These are phyloP conservation scores for Penicillium sp. DNA, from an alignment of 2,329 filamentous ascomycete species.

Conservation along the genomic window DNA sequence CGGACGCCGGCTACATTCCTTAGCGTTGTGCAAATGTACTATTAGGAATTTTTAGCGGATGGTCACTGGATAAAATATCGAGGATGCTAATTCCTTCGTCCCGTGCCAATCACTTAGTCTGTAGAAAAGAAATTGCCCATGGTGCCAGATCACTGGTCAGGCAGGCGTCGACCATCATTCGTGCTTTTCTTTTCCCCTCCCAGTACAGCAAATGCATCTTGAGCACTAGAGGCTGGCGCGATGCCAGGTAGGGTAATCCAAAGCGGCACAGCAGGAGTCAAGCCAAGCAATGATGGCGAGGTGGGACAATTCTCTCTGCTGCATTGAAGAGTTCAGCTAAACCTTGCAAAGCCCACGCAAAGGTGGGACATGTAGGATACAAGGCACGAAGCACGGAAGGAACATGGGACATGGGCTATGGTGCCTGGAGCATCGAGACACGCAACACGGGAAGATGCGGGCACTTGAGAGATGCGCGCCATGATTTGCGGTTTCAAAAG, in stretches of 20 bases:
- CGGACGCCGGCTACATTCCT: conserved; percentile 4
- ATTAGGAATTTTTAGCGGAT: neutral
- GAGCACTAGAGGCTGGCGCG: neutral
- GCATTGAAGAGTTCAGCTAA: neutral
- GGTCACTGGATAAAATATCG: neutral
- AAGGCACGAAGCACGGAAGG: neutral
- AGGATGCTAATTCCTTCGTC: neutral
- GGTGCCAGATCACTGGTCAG: neutral
- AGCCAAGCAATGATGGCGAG: neutral
- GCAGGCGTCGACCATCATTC: neutral
- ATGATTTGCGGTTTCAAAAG: conserved; percentile 8
- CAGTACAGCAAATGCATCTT: conserved; percentile 1
- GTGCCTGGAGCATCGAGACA: neutral
- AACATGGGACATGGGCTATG: neutral
- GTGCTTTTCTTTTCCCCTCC: neutral
- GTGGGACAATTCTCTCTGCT: neutral
- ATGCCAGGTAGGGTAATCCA: neutral
- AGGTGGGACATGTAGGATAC: neutral
- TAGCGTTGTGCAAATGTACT: neutral
- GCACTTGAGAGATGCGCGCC: neutral
- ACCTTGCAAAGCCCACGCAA: neutral
- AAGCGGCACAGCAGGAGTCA: conserved; percentile 1
- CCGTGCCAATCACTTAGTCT: neutral
- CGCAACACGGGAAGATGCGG: neutral
- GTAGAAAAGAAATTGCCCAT: neutral